Percentiles rank a stretch among this genome's conserved stretches.
These are phyloP conservation scores for Starmera dryadoides DNA, from an alignment of 805 yeast genomes.

Conservation along the genomic window DNA sequence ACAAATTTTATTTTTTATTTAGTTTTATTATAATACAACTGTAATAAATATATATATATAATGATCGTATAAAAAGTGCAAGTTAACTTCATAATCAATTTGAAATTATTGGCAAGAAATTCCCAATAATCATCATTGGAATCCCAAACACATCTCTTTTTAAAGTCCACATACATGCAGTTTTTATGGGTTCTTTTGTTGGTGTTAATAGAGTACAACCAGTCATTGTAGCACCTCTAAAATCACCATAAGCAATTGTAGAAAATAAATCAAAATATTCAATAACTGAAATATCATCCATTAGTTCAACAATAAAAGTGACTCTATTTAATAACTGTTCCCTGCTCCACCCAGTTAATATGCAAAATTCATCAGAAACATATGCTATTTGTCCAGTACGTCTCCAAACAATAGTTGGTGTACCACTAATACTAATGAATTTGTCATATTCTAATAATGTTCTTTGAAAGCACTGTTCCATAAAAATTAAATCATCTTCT, in stretches of 20 bases:
- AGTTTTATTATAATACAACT: too few species aligned
- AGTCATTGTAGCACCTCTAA: slow-evolving; percentile 81
- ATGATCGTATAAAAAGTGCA: too few species aligned
- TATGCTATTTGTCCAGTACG: slow-evolving; percentile 93
- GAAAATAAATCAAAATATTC: slow-evolving; percentile 84
- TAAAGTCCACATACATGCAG: slow-evolving; percentile 87
- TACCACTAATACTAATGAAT: slow-evolving; percentile 77
- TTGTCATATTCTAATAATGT: slow-evolving; percentile 84
- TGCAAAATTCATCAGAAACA: slow-evolving; percentile 89
- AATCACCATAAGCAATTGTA: slow-evolving; percentile 85
- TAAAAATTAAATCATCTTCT: slow-evolving; percentile 86
- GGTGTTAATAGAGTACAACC: slow-evolving; percentile 75
- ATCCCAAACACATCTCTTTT: slow-evolving; percentile 94
- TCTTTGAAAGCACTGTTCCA: slow-evolving; percentile 95
- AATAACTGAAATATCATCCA: slow-evolving; percentile 82
- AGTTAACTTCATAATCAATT: too few species aligned
- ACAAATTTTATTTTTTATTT: too few species aligned
- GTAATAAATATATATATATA: too few species aligned
- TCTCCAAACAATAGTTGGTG: slow-evolving; percentile 94
- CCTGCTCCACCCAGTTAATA: slow-evolving; percentile 84
- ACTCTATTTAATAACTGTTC: slow-evolving; percentile 59
- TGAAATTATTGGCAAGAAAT: slow-evolving; percentile 77
- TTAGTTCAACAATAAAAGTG: slow-evolving; percentile 68
- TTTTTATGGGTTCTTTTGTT: slow-evolving; percentile 44
- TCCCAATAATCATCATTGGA: slow-evolving; percentile 95